These are phyloP conservation scores for Paramecium sexaurelia DNA, from an alignment of 73 alveolate species.

Conservation along the genomic window DNA sequence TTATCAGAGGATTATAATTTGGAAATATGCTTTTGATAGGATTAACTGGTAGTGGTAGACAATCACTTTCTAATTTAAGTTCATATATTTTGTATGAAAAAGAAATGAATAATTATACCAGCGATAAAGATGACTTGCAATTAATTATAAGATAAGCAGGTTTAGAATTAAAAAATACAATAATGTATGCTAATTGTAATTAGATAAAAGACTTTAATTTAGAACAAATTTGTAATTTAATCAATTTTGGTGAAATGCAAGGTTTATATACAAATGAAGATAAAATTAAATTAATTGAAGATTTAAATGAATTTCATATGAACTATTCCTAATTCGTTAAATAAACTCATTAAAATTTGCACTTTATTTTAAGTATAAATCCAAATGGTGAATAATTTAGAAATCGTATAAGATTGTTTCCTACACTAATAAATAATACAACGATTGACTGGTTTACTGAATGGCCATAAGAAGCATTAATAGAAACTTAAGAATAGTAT, in stretches of 20 bases:
- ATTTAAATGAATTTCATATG: conserved; percentile 43
- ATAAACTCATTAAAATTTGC: conserved; percentile 61
- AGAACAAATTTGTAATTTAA: conserved; percentile 58
- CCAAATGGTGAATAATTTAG: conserved; percentile 75
- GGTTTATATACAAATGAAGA: conserved; percentile 65
- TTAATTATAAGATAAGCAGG: conserved; percentile 74
- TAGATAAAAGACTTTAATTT: conserved; percentile 8
- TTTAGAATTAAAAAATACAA: conserved; percentile 81
- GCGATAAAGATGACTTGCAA: conserved; percentile 77
- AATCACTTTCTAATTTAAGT: conserved; percentile 73
- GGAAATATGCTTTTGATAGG: conserved; percentile 88
- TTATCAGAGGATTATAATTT: conserved; percentile 76
- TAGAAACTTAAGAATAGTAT: conserved; percentile 59
- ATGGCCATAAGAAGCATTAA: conserved; percentile 80
- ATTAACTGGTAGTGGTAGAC: conserved; percentile 84
- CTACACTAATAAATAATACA: conserved; percentile 76
- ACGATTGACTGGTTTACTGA: conserved; percentile 76
- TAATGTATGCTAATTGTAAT: conserved; percentile 53
- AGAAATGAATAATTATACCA: conserved; percentile 70
- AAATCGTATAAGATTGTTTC: conserved; percentile 69
- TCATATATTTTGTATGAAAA: conserved; percentile 71
- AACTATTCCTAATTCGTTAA: conserved; percentile 66
- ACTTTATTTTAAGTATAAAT: conserved; percentile 64
- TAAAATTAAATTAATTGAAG: conserved; percentile 66
- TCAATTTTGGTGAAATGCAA: conserved; percentile 66